Evolutionary conservation across 108 stramenopile species (phyloP).

Genomic region (Cafeteria roenbergensis): DNA sequence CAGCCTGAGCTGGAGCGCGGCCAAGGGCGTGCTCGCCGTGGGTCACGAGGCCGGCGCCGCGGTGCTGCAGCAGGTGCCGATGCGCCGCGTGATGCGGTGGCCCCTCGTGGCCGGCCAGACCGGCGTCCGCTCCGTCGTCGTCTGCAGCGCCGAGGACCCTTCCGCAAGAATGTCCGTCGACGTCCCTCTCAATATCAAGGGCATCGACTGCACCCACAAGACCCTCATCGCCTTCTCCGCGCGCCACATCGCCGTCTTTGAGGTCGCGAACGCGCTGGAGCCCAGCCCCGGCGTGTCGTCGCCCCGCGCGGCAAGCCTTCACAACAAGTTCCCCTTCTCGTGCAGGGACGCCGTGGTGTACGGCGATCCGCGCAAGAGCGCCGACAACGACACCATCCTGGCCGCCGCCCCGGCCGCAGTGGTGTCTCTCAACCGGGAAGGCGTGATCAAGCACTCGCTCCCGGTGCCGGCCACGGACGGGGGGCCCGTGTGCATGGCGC

Average conservation of each 20-base stretch:
- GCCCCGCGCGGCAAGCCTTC: neutral
- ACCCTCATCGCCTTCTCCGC: constrained; percentile 10
- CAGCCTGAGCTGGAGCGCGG: too few species aligned
- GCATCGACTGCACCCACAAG: constrained; percentile 27
- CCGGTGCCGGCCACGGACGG: constrained; percentile 39
- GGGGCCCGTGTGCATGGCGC: constrained; percentile 28
- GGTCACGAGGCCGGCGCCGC: neutral
- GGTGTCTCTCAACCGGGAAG: constrained; percentile 29
- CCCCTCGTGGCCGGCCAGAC: constrained; percentile 7
- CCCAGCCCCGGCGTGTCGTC: neutral
- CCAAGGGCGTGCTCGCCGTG: constrained; percentile 10
- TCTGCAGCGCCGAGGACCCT: constrained; percentile 2
- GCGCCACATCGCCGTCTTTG: constrained; percentile 14
- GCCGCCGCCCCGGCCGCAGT: constrained; percentile 20
- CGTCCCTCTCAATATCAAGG: constrained; percentile 5
- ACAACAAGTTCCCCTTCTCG: constrained; percentile 12
- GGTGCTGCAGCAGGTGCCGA: constrained; percentile 26
- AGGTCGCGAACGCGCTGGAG: neutral
- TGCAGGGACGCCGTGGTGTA: constrained; percentile 24
- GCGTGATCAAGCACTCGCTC: constrained; percentile 24
- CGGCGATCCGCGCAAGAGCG: constrained; percentile 21
- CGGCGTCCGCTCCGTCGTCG: too few species aligned
- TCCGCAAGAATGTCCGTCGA: neutral
- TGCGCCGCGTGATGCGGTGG: constrained; percentile 17
- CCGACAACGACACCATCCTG: constrained; percentile 34